Evolutionary conservation across 306 rosid species (phyloP).

Genomic region (Spatholobus suberectus): DNA sequence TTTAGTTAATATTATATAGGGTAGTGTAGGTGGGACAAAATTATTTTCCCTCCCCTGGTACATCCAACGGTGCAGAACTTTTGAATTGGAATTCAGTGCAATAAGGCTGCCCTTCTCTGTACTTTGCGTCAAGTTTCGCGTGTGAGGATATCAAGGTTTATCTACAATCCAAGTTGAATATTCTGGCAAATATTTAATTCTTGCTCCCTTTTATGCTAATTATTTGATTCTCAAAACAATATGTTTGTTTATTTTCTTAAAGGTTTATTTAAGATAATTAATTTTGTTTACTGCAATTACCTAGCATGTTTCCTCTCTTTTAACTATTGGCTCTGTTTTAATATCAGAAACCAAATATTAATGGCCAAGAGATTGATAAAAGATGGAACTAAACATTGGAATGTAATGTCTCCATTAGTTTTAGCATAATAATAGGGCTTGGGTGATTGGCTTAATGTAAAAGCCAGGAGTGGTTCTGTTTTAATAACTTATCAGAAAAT

Average conservation of each 20-base stretch:
- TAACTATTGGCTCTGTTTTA: conserved; percentile 20
- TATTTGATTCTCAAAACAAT: conserved; percentile 26
- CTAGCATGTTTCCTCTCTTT: conserved; percentile 24
- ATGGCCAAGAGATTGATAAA: conserved; percentile 72
- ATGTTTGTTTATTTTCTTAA: conserved; percentile 23
- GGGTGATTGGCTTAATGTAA: no score
- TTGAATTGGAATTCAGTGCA: no score
- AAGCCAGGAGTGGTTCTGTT: no score
- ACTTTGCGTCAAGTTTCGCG: no score
- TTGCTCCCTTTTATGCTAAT: conserved; percentile 9
- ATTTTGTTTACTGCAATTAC: conserved; percentile 32
- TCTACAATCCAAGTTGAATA: conserved; percentile 11
- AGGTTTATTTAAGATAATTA: conserved; percentile 14
- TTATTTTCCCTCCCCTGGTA: no score
- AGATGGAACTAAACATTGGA: conserved; percentile 89
- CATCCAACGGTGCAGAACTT: no score
- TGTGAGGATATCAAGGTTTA: no score
- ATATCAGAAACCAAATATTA: conserved; percentile 77
- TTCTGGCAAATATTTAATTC: not conserved
- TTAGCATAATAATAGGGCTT: no score
- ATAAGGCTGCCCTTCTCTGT: no score
- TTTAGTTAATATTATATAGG: no score
- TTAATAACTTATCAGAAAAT: no score
- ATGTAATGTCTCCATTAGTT: conserved; percentile 70
- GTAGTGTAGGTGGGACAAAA: no score